Conservation (phyloP, 352 stramenopile species). For the Pythium guiyangense region DNA sequence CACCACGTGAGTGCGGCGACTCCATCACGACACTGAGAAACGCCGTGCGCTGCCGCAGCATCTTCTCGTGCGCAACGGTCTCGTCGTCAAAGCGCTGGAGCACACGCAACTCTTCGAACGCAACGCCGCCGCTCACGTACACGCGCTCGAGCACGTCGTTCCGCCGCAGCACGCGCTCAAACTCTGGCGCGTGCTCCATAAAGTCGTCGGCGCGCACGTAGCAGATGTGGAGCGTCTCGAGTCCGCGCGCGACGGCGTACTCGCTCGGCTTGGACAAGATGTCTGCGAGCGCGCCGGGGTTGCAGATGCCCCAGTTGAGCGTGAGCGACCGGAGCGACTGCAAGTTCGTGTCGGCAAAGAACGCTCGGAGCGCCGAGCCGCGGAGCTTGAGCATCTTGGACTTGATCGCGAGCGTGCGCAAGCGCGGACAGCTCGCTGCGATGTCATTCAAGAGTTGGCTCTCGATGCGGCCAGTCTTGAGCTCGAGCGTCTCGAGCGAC, state of each 20-base stretch:
- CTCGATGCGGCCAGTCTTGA: no score
- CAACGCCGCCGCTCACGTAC: neutral
- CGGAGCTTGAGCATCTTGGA: slow-evolving; percentile 4
- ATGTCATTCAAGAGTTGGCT: no score
- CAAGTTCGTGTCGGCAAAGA: neutral
- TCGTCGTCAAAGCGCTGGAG: neutral
- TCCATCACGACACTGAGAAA: neutral
- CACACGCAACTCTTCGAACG: neutral
- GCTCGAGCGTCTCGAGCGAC: no score
- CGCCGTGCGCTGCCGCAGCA: neutral
- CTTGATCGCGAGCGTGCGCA: no score
- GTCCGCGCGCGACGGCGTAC: neutral
- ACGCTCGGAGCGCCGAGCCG: neutral
- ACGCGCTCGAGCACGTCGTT: slow-evolving; percentile 1
- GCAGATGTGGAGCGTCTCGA: slow-evolving; percentile 1
- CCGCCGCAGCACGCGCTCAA: neutral
- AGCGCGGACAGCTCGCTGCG: no score
- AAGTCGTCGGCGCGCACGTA: neutral
- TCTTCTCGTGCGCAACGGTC: neutral
- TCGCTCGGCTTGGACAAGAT: neutral
- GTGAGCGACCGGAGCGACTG: slow-evolving; percentile 1
- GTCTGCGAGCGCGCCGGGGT: slow-evolving; percentile 1
- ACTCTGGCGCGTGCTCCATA: neutral
- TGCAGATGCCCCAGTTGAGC: slow-evolving; percentile 5
- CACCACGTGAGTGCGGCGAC: no score